phyloP scores from a whole-genome alignment of 169 alveolate species.

The Theileria parva region DNA sequence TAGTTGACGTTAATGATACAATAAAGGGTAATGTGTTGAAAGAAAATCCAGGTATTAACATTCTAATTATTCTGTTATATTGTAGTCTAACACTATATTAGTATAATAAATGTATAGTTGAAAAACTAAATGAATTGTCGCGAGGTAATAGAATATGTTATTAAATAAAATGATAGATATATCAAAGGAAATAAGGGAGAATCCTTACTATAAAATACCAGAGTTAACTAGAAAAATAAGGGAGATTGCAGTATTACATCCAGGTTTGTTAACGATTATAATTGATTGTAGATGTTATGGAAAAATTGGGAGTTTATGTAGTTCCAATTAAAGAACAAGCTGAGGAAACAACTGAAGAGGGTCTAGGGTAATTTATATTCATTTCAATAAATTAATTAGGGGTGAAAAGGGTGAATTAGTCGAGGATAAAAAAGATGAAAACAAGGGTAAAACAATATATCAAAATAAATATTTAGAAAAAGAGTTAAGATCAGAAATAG shows the following conservation, averaged over 20 bases:
- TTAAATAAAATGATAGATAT: conserved; percentile 27
- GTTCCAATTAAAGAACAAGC: conserved; percentile 21
- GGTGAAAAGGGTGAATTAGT: conserved; percentile 1
- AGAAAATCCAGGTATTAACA: conserved; percentile 14
- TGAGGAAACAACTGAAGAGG: conserved; percentile 7
- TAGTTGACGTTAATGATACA: background rate
- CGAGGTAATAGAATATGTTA: conserved; percentile 20
- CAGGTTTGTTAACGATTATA: conserved; percentile 6
- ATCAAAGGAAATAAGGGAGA: conserved; percentile 24
- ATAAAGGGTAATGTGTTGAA: conserved; percentile 8
- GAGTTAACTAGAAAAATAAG: conserved; percentile 54
- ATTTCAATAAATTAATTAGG: background rate
- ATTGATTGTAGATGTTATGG: conserved; percentile 37
- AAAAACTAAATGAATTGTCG: conserved; percentile 55
- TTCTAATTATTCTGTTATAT: no score
- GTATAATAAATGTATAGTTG: conserved; percentile 17
- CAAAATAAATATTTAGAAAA: background rate
- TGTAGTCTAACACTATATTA: no score
- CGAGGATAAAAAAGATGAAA: background rate
- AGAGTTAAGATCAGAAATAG: conserved; percentile 19
- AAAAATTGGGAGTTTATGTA: conserved; percentile 65
- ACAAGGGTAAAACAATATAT: background rate
- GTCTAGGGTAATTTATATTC: background rate
- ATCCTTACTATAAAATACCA: conserved; percentile 64
- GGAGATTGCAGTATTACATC: conserved; percentile 56